Base-by-base conservation (phyloP, 495 filamentous ascomycete species). In the Penicillium steckii region DNA sequence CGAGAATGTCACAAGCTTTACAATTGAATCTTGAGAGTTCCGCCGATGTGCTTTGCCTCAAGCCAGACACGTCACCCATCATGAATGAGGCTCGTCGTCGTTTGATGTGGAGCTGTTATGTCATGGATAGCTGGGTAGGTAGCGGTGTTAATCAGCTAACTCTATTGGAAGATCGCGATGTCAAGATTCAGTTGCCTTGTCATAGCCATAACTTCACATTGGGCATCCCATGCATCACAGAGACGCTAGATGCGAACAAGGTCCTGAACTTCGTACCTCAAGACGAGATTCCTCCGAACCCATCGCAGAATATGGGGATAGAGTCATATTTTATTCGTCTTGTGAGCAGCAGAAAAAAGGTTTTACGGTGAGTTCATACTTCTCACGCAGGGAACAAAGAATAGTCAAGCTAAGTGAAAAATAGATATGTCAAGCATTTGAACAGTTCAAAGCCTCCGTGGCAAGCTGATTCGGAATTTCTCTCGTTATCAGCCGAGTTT, bases 81-180 rank as follows among this genome's bases (percentile, higher is more conserved):
- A 22, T 43, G 1, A 59, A 59, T 15, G 62, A 65, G 32, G 49
- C 52, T 0, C 49, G 60, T 10, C 59, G 62, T 10, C 50, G 62
- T 24, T 25, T 62, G 18, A 62, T 62, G 52, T 65, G 62, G 62
- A 59, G 59, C 8, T 62, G 60, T 30, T 65, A 65, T 60, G 56
- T 65, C 9, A 61, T 65, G 53, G 62, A 65, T 40, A 61, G 59
- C 18, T 65, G 62, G 62, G 54, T 59, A 2, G 56, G 60, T 4
- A 61, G 55, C 18, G 57, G 57, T 38, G 57, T 60, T 24, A 55
- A 60, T 29, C 57, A 60, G n/a, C 57, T 60, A 37, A 57, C 60
- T 41, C 29, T 60, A 8, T 37, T 65, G 3, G 46, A 56, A 46
- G 62, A 65, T 22, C 33, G 35, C 17, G 58, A 59, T 32, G 38